phyloP scores from a whole-genome alignment of 2,329 filamentous ascomycete genomes.

The Orbilia quercus region DNA sequence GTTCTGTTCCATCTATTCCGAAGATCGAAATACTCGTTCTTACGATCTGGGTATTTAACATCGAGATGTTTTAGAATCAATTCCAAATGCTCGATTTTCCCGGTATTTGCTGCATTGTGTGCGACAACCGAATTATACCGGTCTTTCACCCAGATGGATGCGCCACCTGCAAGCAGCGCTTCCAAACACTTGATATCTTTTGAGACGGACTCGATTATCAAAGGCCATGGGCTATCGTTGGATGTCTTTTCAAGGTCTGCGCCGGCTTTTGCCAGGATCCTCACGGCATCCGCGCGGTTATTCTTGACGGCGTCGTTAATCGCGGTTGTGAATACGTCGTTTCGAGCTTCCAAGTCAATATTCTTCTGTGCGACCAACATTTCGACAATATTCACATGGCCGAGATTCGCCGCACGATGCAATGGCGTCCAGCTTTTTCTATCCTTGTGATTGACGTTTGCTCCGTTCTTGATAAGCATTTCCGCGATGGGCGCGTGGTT shows the following conservation, averaged over 20 bases:
- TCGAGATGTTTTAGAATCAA: slow-evolving; percentile 33
- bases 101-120: slow-evolving; percentile 21
- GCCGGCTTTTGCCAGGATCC: slow-evolving; percentile 26
- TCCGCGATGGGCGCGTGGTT: slow-evolving; percentile 30
- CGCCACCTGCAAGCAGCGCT: slow-evolving; percentile 14
- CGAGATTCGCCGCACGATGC: slow-evolving; percentile 31
- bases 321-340: slow-evolving; percentile 24
- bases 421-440: slow-evolving; percentile 38
- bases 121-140: slow-evolving; percentile 9
- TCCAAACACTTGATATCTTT: slow-evolving; percentile 35
- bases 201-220: slow-evolving; percentile 25
- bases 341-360: slow-evolving; percentile 37
- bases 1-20: slow-evolving; percentile 25
- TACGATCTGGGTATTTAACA: slow-evolving; percentile 39
- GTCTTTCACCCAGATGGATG: slow-evolving; percentile 40
- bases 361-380: slow-evolving; percentile 41
- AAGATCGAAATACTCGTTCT: slow-evolving; percentile 28
- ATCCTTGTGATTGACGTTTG: slow-evolving; percentile 46
- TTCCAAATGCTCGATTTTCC: slow-evolving; percentile 33
- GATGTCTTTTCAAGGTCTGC: slow-evolving; percentile 31
- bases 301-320: slow-evolving; percentile 41
- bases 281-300: slow-evolving; percentile 23
- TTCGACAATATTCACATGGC: slow-evolving; percentile 30
- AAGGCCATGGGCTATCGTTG: slow-evolving; percentile 17
- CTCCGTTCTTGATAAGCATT: slow-evolving; percentile 30